These are phyloP conservation scores for Tylopilus sp. DNA, from an alignment of 768 basidiomycete species.

Conservation along the genomic window DNA sequence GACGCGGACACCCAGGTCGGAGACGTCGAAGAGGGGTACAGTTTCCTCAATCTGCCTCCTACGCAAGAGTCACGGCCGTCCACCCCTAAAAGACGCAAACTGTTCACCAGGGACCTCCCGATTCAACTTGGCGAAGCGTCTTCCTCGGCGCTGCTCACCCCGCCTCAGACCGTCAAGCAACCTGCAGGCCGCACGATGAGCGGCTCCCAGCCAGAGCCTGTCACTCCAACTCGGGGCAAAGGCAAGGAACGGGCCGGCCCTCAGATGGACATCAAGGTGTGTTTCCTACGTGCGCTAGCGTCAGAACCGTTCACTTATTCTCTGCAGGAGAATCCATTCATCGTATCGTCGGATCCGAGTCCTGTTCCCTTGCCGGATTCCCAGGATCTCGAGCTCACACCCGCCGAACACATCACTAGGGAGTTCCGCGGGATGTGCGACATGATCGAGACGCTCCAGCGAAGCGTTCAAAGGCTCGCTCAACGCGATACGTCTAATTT, in stretches of 20 bases:
- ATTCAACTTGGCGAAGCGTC: neutral
- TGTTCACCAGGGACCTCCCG: no score
- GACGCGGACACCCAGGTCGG: neutral
- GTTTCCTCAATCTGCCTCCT: conserved; percentile 20
- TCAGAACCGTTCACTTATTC: neutral
- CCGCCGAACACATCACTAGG: neutral
- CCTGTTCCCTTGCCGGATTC: neutral
- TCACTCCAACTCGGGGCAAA: conserved; percentile 23
- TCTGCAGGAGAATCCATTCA: conserved; percentile 17
- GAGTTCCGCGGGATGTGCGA: neutral
- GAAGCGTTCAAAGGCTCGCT: neutral
- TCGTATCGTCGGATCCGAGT: neutral
- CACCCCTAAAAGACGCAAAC: conserved; percentile 15
- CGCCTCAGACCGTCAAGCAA: conserved; percentile 16
- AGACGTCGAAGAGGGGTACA: conserved; percentile 1
- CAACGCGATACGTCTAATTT: neutral
- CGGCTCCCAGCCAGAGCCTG: conserved; percentile 3
- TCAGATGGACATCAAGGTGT: conserved; percentile 6
- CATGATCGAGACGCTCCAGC: neutral
- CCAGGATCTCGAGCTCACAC: neutral
- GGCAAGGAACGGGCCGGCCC: conserved; percentile 20
- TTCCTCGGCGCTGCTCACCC: conserved; percentile 15
- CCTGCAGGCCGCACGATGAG: neutral
- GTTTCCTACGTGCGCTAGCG: neutral
- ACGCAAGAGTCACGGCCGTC: conserved; percentile 14